Base-by-base conservation (phyloP, 2,329 filamentous ascomycete species). In the Beauveria varroae region DNA sequence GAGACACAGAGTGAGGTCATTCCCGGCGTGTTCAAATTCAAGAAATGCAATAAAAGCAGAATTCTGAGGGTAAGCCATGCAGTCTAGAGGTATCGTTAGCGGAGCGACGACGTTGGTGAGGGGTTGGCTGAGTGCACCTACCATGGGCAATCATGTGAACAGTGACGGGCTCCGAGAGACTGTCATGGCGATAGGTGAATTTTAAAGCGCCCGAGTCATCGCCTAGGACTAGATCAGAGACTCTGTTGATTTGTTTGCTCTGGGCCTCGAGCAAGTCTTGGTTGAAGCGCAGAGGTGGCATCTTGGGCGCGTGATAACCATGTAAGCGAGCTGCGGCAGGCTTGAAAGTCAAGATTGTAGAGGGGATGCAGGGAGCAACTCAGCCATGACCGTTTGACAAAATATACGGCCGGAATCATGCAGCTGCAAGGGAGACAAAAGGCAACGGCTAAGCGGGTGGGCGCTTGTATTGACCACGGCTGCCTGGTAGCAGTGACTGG, bases 121-220 rank as follows among this genome's bases (percentile, higher is more conserved):
- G 28, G 16, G 10, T 37, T 44, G 18, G 18, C 16, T 37, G 40
- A 10, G 14, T 34, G 26, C 20, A 9, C 53, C 40, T 20, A 62
- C 60, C 60, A 43, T 53, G 60, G 28, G 47, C 30, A 41, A 62
- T 58, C 60, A 62, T 52, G 7, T 57, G 60, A 22, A 62, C 43
- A 10, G 34, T 24, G 16, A 54, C 28, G 14, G 53, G 54, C 10
- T 26, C 41, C 1, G 30, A 8, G 5, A 61, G 43, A 16, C 18
- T 26, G 1, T 55, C 51, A 28, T 61, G 43, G 2, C 20, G n/a
- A 24, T 61, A 61, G 3, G 34, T 24, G 12, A 61, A 61, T 4
- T 46, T 55, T 12, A 61, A 9, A 9, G 41, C 34, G 5, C 51
- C 58, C 5, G 20, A 24, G 12, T 59, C 58, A 40, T 61, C 51